Percentiles rank a stretch among this genome's conserved stretches.
Evolutionary conservation across 2,329 filamentous ascomycete species (phyloP).

Genomic region (Dryadomyces quercivorus): DNA sequence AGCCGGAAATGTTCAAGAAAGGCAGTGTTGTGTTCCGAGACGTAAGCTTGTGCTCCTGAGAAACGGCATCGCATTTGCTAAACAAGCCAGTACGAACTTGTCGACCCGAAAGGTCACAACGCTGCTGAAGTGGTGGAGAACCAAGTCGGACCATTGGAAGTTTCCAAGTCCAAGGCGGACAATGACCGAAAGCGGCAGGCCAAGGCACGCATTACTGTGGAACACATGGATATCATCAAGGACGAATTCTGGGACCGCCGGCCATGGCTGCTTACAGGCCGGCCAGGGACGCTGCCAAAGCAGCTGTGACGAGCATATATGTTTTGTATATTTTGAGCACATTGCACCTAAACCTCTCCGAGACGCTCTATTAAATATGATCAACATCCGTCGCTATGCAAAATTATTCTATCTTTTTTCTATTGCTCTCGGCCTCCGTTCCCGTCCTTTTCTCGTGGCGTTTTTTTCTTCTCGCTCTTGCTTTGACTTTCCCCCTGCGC

Average conservation of each 20-base stretch:
- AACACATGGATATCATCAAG: conserved; percentile 88
- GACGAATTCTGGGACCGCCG: conserved; percentile 86
- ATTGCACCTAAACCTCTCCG: too few species aligned
- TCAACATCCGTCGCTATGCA: neutral
- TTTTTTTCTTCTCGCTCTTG: neutral
- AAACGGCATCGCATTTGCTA: neutral
- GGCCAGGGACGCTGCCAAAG: conserved; percentile 58
- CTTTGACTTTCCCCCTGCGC: too few species aligned
- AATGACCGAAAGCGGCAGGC: conserved; percentile 69
- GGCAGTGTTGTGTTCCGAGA: conserved; percentile 83
- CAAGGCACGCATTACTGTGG: conserved; percentile 70
- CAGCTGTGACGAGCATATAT: conserved; percentile 19
- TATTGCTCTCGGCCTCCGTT: neutral
- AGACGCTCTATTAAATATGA: too few species aligned
- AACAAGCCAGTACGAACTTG: conserved; percentile 51
- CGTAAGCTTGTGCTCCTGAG: conserved; percentile 29
- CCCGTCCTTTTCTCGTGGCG: neutral
- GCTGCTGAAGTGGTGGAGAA: conserved; percentile 33
- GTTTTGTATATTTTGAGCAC: neutral
- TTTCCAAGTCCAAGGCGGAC: conserved; percentile 71
- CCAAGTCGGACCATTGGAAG: conserved; percentile 37
- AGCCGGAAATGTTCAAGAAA: conserved; percentile 84
- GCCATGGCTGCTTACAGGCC: conserved; percentile 72
- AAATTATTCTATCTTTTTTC: neutral
- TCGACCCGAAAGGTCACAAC: conserved; percentile 42